Base-by-base conservation (phyloP, 176 grass and related monocot species). In the Tillandsia leiboldiana region DNA sequence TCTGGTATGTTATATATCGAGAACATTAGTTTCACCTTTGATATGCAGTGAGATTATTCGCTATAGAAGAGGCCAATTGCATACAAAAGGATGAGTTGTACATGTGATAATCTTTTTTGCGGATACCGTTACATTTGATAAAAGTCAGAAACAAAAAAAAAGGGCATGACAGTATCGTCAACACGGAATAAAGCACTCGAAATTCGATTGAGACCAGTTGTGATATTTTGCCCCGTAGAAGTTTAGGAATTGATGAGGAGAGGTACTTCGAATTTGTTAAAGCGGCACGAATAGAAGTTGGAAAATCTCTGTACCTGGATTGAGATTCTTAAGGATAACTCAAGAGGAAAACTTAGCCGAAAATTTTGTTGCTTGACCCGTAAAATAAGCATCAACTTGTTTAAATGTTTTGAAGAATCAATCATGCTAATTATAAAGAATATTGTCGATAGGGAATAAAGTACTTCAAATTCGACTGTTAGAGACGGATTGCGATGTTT, bases 271-370 rank as follows among this genome's bases (percentile, higher is more conserved):
- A 49, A 67, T 67, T 63, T 3, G 33, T 49, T n/a, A 48, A 48
- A 8, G 33, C 12, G 65, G 27, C 33, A 29, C 13, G 10, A 3
- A 26, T 3, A 63, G 6, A 26, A 22, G 11, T 11, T 28, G 17
- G 17, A 42, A 66, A 14, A 66, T 48, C 27, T 67, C 65, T 49
- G 65, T 13, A 49, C 8, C 10, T 67, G 28, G 65, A 67, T 67
- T 67, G 65, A 67, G 65, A 67, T 67, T 67, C 65, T 67, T 67
- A 42, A 42, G 33, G 33, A 42, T 42, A 42, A 42, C 33, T 42
- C 33, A 42, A 42, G 33, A 8, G 33, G 33, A 42, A 42, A 7
- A 42, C 6, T 42, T 42, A 42, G 33, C 33, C 8, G 4, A 42
- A 42, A 42, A 7, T 7, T 42, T 42, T 6, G 33, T 42, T 42